Percentiles rank a stretch among this genome's conserved stretches.
These are phyloP conservation scores for Chrysanthemum lavandulifolium DNA, from an alignment of 129 eudicot species.

Conservation along the genomic window DNA sequence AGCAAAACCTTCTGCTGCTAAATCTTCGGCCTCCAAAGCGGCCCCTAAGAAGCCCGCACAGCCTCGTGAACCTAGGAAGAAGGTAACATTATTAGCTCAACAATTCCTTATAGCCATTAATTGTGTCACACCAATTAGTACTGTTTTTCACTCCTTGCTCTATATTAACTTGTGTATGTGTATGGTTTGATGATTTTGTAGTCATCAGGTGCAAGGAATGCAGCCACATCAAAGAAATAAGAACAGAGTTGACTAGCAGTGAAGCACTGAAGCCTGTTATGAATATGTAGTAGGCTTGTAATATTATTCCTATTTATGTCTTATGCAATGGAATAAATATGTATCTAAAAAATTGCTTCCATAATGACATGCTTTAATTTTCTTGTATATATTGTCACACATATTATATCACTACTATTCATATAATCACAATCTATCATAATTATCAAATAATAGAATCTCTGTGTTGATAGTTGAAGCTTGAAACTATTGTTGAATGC, in stretches of 20 bases:
- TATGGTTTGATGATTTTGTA: conserved; percentile 24
- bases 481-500: too few relatives aligned
- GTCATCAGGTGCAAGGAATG: conserved; percentile 40
- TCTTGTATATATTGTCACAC: too few relatives aligned
- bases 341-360: background rate
- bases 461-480: too few relatives aligned
- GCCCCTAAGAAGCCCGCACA: conserved; percentile 36
- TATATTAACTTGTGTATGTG: conserved; percentile 5
- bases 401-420: too few relatives aligned
- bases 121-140: background rate
- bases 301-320: conserved; percentile 16
- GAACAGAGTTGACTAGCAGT: conserved; percentile 20
- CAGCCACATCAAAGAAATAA: conserved; percentile 34
- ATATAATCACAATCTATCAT: too few relatives aligned
- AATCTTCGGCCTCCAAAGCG: conserved; percentile 34
- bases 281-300: conserved; percentile 9
- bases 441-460: too few relatives aligned
- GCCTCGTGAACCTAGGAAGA: conserved; percentile 42
- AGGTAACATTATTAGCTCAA: conserved; percentile 22
- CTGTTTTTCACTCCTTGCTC: background rate
- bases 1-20: conserved; percentile 16
- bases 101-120: background rate
- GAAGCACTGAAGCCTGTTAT: conserved; percentile 2
- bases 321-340: conserved; percentile 26
- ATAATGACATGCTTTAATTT: too few relatives aligned